These are phyloP conservation scores for Malbranchea zuffiana DNA, from an alignment of 2,329 filamentous ascomycete genomes.

Conservation along the genomic window DNA sequence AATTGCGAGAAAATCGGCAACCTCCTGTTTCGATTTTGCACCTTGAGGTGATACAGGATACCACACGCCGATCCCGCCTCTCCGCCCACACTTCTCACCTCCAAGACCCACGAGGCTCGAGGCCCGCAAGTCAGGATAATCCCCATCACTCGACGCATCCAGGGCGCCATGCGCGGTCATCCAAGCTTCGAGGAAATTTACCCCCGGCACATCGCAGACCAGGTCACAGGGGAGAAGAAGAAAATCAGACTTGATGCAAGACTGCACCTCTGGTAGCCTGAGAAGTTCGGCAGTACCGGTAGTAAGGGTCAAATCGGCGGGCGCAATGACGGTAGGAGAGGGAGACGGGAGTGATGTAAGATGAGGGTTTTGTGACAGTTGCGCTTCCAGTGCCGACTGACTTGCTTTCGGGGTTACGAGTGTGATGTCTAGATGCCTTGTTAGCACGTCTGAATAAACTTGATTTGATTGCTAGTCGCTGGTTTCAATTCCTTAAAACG, in stretches of 20 bases:
- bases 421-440: constrained; percentile 31
- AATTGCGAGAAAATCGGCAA: constrained; percentile 83
- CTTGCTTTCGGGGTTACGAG: constrained; percentile 39
- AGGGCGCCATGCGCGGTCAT: constrained; percentile 72
- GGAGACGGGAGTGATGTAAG: constrained; percentile 40
- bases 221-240: constrained; percentile 86
- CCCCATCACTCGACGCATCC: constrained; percentile 46
- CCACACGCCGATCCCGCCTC: constrained; percentile 79
- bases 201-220: constrained; percentile 77
- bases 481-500: too few relatives aligned
- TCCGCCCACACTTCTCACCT: constrained; percentile 48
- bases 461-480: background rate
- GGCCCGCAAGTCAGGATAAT: constrained; percentile 22
- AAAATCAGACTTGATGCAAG: constrained; percentile 74
- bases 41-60: constrained; percentile 64
- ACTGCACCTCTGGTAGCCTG: constrained; percentile 68
- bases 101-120: constrained; percentile 40
- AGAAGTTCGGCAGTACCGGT: constrained; percentile 85
- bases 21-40: constrained; percentile 71
- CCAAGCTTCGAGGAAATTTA: constrained; percentile 78
- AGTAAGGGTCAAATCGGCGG: constrained; percentile 63
- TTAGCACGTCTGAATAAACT: constrained; percentile 9
- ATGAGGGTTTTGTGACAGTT: constrained; percentile 40
- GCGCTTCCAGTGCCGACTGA: constrained; percentile 35
- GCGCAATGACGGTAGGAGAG: constrained; percentile 61